These are phyloP conservation scores for Xylariomycetidae sp. DNA, from an alignment of 2,329 filamentous ascomycete species.

Conservation along the genomic window DNA sequence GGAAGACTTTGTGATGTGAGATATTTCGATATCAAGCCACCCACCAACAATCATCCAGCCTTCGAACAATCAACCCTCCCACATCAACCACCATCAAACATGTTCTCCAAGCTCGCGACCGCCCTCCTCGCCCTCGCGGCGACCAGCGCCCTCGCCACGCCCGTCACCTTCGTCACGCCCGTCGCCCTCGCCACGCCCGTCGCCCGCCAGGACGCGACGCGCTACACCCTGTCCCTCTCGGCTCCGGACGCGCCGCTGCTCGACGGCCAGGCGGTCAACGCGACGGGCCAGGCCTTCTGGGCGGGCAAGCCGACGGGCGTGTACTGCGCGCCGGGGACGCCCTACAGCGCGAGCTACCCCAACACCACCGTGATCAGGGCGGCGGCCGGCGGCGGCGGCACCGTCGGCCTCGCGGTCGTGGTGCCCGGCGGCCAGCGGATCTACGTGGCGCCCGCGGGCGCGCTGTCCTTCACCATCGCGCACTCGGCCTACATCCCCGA, in stretches of 20 bases:
- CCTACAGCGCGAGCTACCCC: not conserved
- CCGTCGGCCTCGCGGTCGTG: not conserved
- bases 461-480: not conserved
- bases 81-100: constrained; percentile 1
- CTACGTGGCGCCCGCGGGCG: not conserved
- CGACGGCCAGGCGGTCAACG: not conserved
- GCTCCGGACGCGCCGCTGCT: not conserved
- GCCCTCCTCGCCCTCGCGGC: not conserved
- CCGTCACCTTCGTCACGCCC: no score
- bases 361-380: not conserved
- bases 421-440: not conserved
- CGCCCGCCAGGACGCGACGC: not conserved
- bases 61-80: not conserved
- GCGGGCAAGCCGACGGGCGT: not conserved
- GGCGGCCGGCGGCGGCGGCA: not conserved
- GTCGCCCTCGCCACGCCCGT: not conserved
- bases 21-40: no score
- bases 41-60: not conserved
- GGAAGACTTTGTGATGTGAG: no score
- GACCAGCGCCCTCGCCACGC: no score
- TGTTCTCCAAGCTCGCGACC: constrained; percentile 1
- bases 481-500: not conserved
- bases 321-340: not conserved
- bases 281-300: not conserved
- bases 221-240: not conserved